These are phyloP conservation scores for Lyophyllum shimeji DNA, from an alignment of 768 basidiomycete genomes.

Conservation along the genomic window DNA sequence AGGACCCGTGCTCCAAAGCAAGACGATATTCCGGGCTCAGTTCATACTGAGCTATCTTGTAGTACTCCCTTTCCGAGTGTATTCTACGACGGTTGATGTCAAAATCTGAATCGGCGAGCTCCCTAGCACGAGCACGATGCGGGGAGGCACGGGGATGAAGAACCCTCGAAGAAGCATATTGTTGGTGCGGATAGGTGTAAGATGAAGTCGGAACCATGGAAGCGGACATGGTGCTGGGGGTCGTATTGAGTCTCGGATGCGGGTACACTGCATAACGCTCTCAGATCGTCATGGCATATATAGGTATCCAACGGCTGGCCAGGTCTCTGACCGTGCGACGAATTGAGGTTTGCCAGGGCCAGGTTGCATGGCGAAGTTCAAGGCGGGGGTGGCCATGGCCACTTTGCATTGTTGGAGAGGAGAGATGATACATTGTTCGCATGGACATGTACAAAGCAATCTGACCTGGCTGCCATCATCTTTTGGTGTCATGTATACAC, in stretches of 20 bases:
- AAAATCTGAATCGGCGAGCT: background rate
- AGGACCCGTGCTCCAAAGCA: slow-evolving; percentile 5
- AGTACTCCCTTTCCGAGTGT: background rate
- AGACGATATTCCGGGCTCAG: slow-evolving; percentile 7
- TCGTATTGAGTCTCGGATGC: too few relatives aligned
- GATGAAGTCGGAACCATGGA: background rate
- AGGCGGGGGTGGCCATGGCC: background rate
- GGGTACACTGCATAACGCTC: too few relatives aligned
- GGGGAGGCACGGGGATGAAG: background rate
- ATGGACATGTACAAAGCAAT: background rate
- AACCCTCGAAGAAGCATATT: background rate
- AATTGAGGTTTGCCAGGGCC: background rate
- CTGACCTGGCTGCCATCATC: background rate
- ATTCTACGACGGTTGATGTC: background rate
- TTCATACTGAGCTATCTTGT: background rate
- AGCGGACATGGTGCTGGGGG: background rate
- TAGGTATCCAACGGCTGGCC: background rate
- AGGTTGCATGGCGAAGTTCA: too few relatives aligned
- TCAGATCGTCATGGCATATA: background rate
- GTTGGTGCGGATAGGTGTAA: background rate
- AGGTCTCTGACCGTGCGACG: background rate
- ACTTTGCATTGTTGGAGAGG: background rate
- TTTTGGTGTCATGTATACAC: background rate
- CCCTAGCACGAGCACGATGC: background rate
- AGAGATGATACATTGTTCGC: background rate